Percentiles rank a stretch among this genome's conserved stretches.
Evolutionary conservation across 2,329 filamentous ascomycete species (phyloP).

Genomic region (Orbilia quercus): DNA sequence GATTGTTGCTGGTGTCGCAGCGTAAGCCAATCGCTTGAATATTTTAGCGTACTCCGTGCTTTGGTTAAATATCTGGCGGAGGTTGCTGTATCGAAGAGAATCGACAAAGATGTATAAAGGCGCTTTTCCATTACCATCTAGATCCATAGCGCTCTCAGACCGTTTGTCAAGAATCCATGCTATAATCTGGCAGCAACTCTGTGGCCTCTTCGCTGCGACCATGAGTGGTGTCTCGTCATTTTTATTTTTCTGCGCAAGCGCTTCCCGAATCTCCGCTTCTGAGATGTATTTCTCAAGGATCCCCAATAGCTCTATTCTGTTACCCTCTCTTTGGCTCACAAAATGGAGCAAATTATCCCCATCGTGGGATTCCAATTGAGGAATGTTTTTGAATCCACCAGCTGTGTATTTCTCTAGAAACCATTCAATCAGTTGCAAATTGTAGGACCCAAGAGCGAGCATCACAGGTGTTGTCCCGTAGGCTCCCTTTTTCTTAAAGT

Average conservation of each 20-base stretch:
- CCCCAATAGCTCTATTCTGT: not conserved
- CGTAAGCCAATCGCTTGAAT: not conserved
- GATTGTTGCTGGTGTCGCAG: not conserved
- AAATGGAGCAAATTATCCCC: constrained; percentile 8
- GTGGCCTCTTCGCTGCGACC: too few species aligned
- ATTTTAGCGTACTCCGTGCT: not conserved
- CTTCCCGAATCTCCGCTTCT: constrained; percentile 3
- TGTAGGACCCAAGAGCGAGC: not conserved
- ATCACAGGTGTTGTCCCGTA: constrained; percentile 5
- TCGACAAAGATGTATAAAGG: too few species aligned
- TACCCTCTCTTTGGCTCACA: not conserved
- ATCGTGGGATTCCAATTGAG: not conserved
- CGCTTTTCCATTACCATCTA: too few species aligned
- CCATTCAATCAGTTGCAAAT: not conserved
- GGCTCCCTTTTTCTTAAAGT: constrained; percentile 1
- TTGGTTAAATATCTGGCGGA: too few species aligned
- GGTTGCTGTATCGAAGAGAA: too few species aligned
- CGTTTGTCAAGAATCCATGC: too few species aligned
- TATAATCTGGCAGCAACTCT: too few species aligned
- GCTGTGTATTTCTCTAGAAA: not conserved
- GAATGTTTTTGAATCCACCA: not conserved
- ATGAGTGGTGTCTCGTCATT: not conserved
- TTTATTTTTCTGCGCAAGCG: not conserved
- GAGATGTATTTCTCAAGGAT: constrained; percentile 2
- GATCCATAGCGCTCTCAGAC: too few species aligned